A percentile compares a stretch with the other conserved stretches of the same genome.
Evolutionary conservation across 257 asterid species (phyloP).

Genomic region (Lithospermum erythrorhizon): DNA sequence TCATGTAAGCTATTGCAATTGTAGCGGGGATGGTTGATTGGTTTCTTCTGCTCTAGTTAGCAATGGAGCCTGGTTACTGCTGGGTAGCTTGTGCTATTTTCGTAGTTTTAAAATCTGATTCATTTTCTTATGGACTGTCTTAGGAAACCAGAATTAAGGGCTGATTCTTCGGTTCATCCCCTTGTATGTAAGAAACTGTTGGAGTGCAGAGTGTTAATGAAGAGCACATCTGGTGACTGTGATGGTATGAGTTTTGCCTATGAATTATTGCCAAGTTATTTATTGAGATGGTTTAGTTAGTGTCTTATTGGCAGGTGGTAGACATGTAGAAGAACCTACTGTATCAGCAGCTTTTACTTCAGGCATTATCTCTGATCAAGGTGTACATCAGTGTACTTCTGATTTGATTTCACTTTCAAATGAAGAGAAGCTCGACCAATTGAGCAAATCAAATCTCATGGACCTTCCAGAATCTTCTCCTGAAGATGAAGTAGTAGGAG

Average conservation of each 20-base stretch:
- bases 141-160: slow-evolving; percentile 40
- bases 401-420: slow-evolving; percentile 6
- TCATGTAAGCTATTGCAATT: slow-evolving; percentile 36
- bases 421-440: slow-evolving; percentile 42
- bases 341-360: slow-evolving; percentile 63
- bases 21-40: slow-evolving; percentile 1
- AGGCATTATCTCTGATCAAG: too few species aligned
- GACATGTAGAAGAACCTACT: slow-evolving; percentile 52
- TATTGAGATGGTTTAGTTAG: slow-evolving; percentile 21
- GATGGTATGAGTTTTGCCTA: slow-evolving; percentile 33
- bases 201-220: slow-evolving; percentile 28
- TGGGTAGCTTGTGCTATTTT: slow-evolving; percentile 3
- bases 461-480: slow-evolving; percentile 60
- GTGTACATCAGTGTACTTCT: too few species aligned
- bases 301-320: slow-evolving; percentile 38
- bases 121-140: slow-evolving; percentile 9
- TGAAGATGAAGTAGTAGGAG: slow-evolving; percentile 93
- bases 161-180: slow-evolving; percentile 52
- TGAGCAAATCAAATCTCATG: slow-evolving; percentile 36
- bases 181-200: slow-evolving; percentile 39
- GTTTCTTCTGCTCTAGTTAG: not conserved
- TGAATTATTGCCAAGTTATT: slow-evolving; percentile 1
- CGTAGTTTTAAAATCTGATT: not conserved
- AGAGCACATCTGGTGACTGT: slow-evolving; percentile 21
- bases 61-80: slow-evolving; percentile 2